Conservation (phyloP, 2,329 filamentous ascomycete genomes). For the Clonostachys solani region DNA sequence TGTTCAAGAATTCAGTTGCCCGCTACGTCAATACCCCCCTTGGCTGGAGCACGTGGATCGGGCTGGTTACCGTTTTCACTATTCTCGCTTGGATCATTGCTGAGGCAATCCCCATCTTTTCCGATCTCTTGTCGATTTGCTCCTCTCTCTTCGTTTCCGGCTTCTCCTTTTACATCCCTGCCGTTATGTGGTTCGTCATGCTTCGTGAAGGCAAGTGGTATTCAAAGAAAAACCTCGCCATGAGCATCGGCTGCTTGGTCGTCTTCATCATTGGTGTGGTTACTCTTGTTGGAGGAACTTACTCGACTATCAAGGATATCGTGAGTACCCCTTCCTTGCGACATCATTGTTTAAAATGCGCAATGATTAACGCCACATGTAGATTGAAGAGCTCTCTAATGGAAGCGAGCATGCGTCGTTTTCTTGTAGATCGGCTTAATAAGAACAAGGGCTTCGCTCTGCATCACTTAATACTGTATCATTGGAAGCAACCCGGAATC, state of each 20-base stretch:
- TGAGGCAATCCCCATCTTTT: slow-evolving; percentile 70
- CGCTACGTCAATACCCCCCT: slow-evolving; percentile 42
- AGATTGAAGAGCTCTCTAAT: too few relatives aligned
- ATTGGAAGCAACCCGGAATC: too few relatives aligned
- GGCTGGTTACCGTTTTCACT: slow-evolving; percentile 54
- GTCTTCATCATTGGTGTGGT: slow-evolving; percentile 22
- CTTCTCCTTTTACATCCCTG: slow-evolving; percentile 35
- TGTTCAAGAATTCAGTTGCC: slow-evolving; percentile 35
- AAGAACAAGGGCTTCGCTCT: too few relatives aligned
- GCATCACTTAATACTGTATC: too few relatives aligned
- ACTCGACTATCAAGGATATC: slow-evolving; percentile 22
- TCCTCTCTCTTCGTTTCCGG: slow-evolving; percentile 45
- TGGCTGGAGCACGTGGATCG: slow-evolving; percentile 52
- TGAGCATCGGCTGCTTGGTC: slow-evolving; percentile 14
- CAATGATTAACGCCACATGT: too few relatives aligned
- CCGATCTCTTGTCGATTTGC: slow-evolving; percentile 54
- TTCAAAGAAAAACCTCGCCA: slow-evolving; percentile 19
- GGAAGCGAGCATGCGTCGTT: too few relatives aligned
- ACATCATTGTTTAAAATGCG: too few relatives aligned
- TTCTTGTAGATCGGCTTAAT: too few relatives aligned
- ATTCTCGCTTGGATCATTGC: slow-evolving; percentile 66
- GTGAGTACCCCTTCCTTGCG: slow-evolving; percentile 11
- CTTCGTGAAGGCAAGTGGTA: slow-evolving; percentile 21
- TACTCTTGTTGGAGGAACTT: slow-evolving; percentile 24
- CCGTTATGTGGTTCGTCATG: slow-evolving; percentile 37